phyloP scores from a whole-genome alignment of 139 green algal genomes.

The Picochlorum sp. region DNA sequence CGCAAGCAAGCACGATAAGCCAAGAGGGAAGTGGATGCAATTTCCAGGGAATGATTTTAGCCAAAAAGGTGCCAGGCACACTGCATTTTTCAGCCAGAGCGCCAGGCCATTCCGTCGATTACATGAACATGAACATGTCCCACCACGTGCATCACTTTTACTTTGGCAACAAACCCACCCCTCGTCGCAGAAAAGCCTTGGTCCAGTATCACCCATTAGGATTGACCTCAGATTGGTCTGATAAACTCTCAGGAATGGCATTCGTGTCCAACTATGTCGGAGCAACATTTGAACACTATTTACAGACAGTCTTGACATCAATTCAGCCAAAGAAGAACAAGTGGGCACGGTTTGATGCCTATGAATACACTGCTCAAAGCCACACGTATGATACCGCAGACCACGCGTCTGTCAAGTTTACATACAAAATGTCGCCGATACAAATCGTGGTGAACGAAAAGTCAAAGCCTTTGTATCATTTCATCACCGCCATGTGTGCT shows the following conservation, averaged over 20 bases:
- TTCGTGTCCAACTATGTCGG: conserved; percentile 54
- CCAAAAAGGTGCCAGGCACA: conserved; percentile 94
- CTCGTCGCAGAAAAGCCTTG: conserved; percentile 22
- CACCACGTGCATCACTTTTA: conserved; percentile 57
- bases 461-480: conserved; percentile 60
- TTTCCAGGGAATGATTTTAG: conserved; percentile 79
- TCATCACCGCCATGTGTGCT: conserved; percentile 77
- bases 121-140: conserved; percentile 75
- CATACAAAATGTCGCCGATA: conserved; percentile 67
- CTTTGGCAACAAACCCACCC: conserved; percentile 65
- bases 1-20: not conserved
- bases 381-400: conserved; percentile 58
- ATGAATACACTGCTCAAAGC: conserved; percentile 85
- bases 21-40: conserved; percentile 2
- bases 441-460: conserved; percentile 58
- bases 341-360: conserved; percentile 59
- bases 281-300: conserved; percentile 83
- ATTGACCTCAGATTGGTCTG: conserved; percentile 71
- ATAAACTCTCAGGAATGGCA: conserved; percentile 65
- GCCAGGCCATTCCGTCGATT: conserved; percentile 78
- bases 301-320: conserved; percentile 78
- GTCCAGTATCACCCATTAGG: conserved; percentile 66
- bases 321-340: conserved; percentile 46
- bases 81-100: conserved; percentile 74
- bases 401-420: conserved; percentile 62